Evolutionary conservation across 2,329 filamentous ascomycete species (phyloP).

Genomic region (Bipolaris victoriae): DNA sequence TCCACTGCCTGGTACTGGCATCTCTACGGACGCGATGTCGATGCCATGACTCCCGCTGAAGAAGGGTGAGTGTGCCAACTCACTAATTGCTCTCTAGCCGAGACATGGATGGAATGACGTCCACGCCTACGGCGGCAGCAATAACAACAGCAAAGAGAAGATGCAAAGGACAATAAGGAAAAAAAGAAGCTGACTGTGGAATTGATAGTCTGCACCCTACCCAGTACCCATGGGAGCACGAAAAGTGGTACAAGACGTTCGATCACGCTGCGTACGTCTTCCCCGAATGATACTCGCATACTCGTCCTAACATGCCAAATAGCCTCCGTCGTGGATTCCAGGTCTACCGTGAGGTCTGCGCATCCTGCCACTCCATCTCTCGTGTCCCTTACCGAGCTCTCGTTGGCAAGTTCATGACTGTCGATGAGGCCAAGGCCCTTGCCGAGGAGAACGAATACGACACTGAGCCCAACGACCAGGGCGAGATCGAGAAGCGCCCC

Average conservation of each 20-base stretch:
- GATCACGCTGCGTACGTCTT: slow-evolving; percentile 89
- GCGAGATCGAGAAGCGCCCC: slow-evolving; percentile 96
- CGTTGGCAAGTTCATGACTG: slow-evolving; percentile 90
- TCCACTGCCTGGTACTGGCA: slow-evolving; percentile 98
- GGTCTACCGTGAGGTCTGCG: slow-evolving; percentile 98
- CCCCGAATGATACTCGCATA: slow-evolving; percentile 1
- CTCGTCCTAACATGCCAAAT: slow-evolving; percentile 8
- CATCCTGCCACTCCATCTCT: slow-evolving; percentile 94
- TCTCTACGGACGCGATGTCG: slow-evolving; percentile 85
- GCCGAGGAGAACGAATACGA: slow-evolving; percentile 99
- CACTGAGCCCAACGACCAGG: slow-evolving; percentile 95
- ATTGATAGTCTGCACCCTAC: slow-evolving; percentile 81
- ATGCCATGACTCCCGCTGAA: slow-evolving; percentile 91
- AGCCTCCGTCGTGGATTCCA: slow-evolving; percentile 99
- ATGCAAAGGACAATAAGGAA: slow-evolving; percentile 2
- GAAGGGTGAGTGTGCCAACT: slow-evolving; percentile 80
- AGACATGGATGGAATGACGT: background rate
- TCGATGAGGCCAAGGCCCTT: slow-evolving; percentile 96
- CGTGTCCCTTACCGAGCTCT: slow-evolving; percentile 92
- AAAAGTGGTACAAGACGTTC: slow-evolving; percentile 91
- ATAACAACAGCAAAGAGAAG: background rate
- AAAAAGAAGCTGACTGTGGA: slow-evolving; percentile 37
- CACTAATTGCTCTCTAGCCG: slow-evolving; percentile 15
- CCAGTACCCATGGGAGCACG: slow-evolving; percentile 93
- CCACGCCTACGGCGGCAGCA: background rate